phyloP scores from a whole-genome alignment of 768 basidiomycete genomes.

The Macrolepiota fuliginosa region DNA sequence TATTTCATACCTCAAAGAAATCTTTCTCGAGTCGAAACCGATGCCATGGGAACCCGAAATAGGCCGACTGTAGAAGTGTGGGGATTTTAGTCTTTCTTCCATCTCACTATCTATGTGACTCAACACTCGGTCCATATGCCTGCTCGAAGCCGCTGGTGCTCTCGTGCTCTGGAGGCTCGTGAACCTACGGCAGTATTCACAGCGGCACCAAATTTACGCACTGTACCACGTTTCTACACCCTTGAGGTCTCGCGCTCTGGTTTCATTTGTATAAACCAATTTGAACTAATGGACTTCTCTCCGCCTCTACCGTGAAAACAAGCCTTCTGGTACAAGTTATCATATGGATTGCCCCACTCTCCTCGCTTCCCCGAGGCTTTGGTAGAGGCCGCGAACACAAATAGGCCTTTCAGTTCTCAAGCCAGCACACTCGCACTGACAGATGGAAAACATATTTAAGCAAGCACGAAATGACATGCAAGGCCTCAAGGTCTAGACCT shows the following conservation, averaged over 20 bases:
- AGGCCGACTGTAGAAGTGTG: not conserved
- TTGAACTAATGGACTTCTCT: not conserved
- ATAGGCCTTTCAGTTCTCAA: not conserved
- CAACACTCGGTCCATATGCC: conserved; percentile 1
- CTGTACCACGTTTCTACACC: not conserved
- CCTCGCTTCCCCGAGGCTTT: not conserved
- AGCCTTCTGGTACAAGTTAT: not conserved
- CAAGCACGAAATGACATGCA: not conserved
- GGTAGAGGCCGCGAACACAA: not conserved
- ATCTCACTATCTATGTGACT: not conserved
- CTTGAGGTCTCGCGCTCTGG: not conserved
- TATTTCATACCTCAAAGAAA: not conserved
- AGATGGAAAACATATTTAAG: conserved; percentile 1
- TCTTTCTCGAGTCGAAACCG: not conserved
- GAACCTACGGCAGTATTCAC: not conserved
- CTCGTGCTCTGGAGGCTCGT: not conserved
- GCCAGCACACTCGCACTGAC: not conserved
- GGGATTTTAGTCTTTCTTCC: not conserved
- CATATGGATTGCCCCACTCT: not conserved
- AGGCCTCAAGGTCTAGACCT: conserved; percentile 2
- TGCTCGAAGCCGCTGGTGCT: not conserved
- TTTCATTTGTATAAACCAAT: not conserved
- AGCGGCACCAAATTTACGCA: not conserved
- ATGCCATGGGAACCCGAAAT: conserved; percentile 6
- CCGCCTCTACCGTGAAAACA: not conserved